phyloP scores from a whole-genome alignment of 805 yeast species.

The Starmerella bombi region DNA sequence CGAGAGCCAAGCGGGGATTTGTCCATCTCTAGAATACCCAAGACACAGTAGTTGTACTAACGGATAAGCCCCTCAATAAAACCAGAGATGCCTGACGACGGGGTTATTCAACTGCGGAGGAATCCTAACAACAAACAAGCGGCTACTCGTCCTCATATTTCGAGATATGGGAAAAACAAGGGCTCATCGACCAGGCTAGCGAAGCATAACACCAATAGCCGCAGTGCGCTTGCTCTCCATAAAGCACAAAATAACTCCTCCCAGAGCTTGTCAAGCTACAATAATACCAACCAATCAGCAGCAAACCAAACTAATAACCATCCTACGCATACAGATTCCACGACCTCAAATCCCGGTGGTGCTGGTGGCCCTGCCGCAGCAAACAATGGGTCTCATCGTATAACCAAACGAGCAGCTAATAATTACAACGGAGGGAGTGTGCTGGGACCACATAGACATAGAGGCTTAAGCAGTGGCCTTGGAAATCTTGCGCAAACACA shows the following conservation, averaged over 20 bases:
- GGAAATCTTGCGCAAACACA: conserved; percentile 8
- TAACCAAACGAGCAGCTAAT: neutral
- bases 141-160: conserved; percentile 3
- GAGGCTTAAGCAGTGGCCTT: conserved; percentile 8
- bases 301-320: neutral
- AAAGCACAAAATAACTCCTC: neutral
- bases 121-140: conserved; percentile 11
- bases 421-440: neutral
- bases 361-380: too few relatives aligned
- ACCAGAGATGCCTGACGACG: conserved; percentile 9
- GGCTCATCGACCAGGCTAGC: conserved; percentile 8
- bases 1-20: too few relatives aligned
- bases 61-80: too few relatives aligned
- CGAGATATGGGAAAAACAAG: conserved; percentile 7
- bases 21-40: too few relatives aligned
- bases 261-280: neutral
- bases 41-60: too few relatives aligned
- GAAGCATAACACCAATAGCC: neutral
- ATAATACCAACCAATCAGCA: neutral
- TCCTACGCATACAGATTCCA: neutral
- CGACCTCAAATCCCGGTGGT: neutral
- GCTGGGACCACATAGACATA: conserved; percentile 6
- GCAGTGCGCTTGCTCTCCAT: neutral
- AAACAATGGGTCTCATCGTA: neutral
- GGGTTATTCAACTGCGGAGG: conserved; percentile 10